Percentiles rank a stretch among this genome's conserved stretches.
Evolutionary conservation across 2,329 filamentous ascomycete genomes (phyloP).

Genomic region (Fusarium stilboides): DNA sequence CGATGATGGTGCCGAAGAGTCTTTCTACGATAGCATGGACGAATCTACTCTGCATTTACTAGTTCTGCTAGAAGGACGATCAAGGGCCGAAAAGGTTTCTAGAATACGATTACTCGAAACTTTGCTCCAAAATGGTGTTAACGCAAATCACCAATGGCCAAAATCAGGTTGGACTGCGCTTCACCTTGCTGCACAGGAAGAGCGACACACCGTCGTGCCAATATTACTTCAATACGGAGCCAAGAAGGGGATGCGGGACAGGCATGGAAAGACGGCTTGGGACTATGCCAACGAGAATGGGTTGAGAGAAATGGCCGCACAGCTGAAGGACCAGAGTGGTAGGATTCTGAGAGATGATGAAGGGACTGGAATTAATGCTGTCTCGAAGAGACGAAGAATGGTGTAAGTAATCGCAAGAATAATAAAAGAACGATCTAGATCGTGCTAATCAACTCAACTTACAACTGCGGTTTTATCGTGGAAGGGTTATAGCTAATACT

Average conservation of each 20-base stretch:
- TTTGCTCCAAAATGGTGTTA: not conserved
- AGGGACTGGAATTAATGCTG: no score
- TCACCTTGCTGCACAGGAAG: not conserved
- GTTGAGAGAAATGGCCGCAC: no score
- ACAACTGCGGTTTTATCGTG: no score
- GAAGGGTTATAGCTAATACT: no score
- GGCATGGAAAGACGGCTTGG: not conserved
- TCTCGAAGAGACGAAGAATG: no score
- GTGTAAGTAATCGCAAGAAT: no score
- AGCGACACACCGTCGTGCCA: not conserved
- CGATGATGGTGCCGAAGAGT: not conserved
- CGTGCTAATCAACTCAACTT: no score
- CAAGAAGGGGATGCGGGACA: not conserved
- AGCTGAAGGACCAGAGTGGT: no score
- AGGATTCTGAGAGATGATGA: no score
- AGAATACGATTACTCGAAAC: not conserved
- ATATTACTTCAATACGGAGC: not conserved
- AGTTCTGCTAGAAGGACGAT: not conserved
- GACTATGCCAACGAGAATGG: no score
- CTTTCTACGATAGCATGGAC: not conserved
- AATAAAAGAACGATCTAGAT: no score
- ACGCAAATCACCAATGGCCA: not conserved
- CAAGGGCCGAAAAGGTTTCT: not conserved
- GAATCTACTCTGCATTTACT: not conserved
- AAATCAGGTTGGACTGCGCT: slow-evolving; percentile 1